Base-by-base conservation (phyloP, 2,329 filamentous ascomycete genomes). In the Arachnopeziza araneosa region DNA sequence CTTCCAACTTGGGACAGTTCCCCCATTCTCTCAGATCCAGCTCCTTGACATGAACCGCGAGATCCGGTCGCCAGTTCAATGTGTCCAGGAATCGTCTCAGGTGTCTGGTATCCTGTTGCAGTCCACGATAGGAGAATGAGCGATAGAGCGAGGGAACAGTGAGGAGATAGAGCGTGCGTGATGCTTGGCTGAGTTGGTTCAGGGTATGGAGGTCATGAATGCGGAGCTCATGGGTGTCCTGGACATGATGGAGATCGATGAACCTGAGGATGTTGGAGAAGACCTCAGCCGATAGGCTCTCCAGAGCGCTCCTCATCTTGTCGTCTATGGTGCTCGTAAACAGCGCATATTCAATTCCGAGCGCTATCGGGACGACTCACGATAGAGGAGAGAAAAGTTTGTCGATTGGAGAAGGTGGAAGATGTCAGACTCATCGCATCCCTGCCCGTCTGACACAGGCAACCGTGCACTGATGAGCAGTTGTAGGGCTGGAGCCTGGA, bases 1-100 rank as follows among this genome's bases (percentile, higher is more conserved):
- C 61, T 32, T 60, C 61, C 26, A 63, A 54, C 17, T 22, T 54
- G 24, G 55, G 48, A 49, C 52, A 57, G 5, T 50, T 7, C 7
- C 57, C 55, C 61, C 63, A 60, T 51, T 65, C 59, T 19, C 61
- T 52, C 24, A 65, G 9, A 57, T 65, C 63, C 50, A 65, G 30
- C n/a, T 30, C 57, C 30, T 54, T 50, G 3, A 64, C 63, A 48
- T 58, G 49, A 21, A 32, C 30, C 4, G 63, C 63, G 21, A 64
- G 36, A 36, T 63, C 63, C 7, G 56, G 52, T n/a, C 61, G 57
- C 59, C 57, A 61, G 44, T 56, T 36, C 8, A 63, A 24, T 1
- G 63, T 63, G 24, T 58, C 17, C 6, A 60, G 44, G 30, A 63
- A 65, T n/a, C 9, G 17, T 23, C 55, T 54, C 19, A 62, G 50